Conservation (phyloP, 163 green algal genomes). For the Chloromonas sp. region DNA sequence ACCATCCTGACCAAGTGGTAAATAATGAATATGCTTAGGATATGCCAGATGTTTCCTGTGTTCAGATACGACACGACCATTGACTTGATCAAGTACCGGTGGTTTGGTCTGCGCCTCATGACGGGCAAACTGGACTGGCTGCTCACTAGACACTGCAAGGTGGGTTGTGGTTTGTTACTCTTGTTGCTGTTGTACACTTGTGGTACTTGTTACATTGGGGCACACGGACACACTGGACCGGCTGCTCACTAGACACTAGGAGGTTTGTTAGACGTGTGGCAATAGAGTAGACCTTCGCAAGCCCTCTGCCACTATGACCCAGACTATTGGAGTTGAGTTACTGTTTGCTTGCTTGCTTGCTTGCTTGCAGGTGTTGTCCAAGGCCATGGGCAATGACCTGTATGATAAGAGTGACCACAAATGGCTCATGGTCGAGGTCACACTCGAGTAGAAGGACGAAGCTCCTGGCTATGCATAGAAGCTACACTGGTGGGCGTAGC, state of each 20-base stretch:
- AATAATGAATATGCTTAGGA: neutral
- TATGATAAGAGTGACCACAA: conserved; percentile 75
- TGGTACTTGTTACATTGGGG: too few relatives aligned
- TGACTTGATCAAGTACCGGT: conserved; percentile 63
- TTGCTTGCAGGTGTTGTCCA: conserved; percentile 28
- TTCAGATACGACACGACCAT: conserved; percentile 55
- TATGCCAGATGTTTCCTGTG: neutral
- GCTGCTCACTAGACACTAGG: neutral
- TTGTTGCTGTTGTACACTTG: too few relatives aligned
- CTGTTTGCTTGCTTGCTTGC: neutral
- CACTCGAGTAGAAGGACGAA: conserved; percentile 24
- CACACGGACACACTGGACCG: conserved; percentile 1
- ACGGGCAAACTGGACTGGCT: conserved; percentile 87
- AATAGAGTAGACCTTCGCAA: too few relatives aligned
- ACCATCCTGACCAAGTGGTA: too few relatives aligned
- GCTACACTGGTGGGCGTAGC: neutral
- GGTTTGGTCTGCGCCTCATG: conserved; percentile 56
- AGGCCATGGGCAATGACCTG: conserved; percentile 59
- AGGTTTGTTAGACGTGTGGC: neutral
- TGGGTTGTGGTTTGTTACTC: neutral
- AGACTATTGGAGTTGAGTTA: neutral
- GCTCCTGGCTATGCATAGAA: neutral
- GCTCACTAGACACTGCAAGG: conserved; percentile 49
- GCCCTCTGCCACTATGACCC: too few relatives aligned
- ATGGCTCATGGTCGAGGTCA: conserved; percentile 65